Evolutionary conservation across 257 asterid species (phyloP).

Genomic region (Nemophila menziesii): DNA sequence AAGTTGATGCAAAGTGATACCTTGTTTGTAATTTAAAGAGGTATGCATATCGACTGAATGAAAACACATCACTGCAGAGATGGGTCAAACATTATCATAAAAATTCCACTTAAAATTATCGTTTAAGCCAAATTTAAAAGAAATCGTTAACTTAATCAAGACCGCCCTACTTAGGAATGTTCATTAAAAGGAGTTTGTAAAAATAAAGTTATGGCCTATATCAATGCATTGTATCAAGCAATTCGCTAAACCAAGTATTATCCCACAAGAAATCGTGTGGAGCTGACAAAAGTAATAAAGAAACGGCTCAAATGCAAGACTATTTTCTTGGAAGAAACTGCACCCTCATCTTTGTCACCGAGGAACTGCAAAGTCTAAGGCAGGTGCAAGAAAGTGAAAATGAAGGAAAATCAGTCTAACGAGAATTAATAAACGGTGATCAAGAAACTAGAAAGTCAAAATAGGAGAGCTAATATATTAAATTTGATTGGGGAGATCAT

Average conservation of each 20-base stretch:
- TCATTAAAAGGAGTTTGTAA: not conserved
- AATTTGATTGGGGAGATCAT: not conserved
- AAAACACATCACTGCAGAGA: too few relatives aligned
- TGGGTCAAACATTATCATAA: too few relatives aligned
- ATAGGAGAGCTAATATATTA: not conserved
- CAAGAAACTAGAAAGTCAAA: not conserved
- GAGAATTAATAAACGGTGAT: not conserved
- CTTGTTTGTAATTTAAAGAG: too few relatives aligned
- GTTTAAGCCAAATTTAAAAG: too few relatives aligned
- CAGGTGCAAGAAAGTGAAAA: constrained; percentile 16
- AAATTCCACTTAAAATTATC: too few relatives aligned
- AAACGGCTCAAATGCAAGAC: constrained; percentile 8
- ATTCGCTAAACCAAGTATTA: too few relatives aligned
- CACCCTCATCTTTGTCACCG: constrained; percentile 31
- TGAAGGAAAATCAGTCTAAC: constrained; percentile 13
- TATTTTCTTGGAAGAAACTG: constrained; percentile 7
- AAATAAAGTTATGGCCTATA: not conserved
- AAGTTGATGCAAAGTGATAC: too few relatives aligned
- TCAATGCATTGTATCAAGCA: too few relatives aligned
- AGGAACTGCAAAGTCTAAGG: constrained; percentile 39
- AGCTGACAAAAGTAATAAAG: constrained; percentile 3
- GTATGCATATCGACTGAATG: too few relatives aligned
- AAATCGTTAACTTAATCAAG: too few relatives aligned
- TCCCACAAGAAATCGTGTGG: too few relatives aligned
- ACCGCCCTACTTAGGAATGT: too few relatives aligned